Conservation (phyloP, 495 filamentous ascomycete genomes). For the Aspergillus nanangensis region DNA sequence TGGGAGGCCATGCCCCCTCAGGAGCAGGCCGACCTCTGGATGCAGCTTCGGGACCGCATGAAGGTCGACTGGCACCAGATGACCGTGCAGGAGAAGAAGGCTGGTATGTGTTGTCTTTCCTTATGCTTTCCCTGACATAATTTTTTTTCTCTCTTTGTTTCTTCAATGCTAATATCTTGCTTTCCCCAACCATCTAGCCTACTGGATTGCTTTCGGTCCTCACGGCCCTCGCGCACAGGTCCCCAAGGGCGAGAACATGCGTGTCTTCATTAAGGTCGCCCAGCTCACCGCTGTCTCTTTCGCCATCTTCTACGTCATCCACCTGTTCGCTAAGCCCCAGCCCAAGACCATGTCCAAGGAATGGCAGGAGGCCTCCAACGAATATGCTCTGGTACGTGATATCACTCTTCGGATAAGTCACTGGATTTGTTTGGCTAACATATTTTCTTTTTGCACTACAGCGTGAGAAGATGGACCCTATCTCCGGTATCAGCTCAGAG, state of each 20-base stretch:
- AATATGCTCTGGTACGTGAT: constrained; percentile 75
- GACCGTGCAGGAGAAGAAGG: constrained; percentile 96
- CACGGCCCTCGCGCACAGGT: constrained; percentile 83
- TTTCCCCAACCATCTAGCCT: constrained; percentile 55
- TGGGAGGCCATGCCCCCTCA: constrained; percentile 96
- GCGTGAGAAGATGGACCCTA: constrained; percentile 82
- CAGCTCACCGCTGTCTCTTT: constrained; percentile 57
- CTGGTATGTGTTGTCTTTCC: constrained; percentile 64
- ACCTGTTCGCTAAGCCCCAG: constrained; percentile 57
- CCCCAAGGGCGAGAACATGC: constrained; percentile 77
- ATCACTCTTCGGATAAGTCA: neutral
- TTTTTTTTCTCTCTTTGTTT: constrained; percentile 19
- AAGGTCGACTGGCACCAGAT: constrained; percentile 94
- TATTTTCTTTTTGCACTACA: constrained; percentile 30
- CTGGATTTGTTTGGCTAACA: constrained; percentile 7
- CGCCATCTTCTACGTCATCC: constrained; percentile 60
- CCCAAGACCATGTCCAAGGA: constrained; percentile 92
- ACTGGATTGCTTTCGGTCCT: constrained; percentile 96
- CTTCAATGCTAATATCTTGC: no score
- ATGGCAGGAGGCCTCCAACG: constrained; percentile 88
- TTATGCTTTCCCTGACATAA: constrained; percentile 6
- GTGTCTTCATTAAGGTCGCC: constrained; percentile 65
- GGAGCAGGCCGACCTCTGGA: constrained; percentile 99
- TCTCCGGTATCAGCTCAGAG: constrained; percentile 78
- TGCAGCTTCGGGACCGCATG: constrained; percentile 95